phyloP scores from a whole-genome alignment of 129 eudicot species.

The Pulicaria dysenterica region DNA sequence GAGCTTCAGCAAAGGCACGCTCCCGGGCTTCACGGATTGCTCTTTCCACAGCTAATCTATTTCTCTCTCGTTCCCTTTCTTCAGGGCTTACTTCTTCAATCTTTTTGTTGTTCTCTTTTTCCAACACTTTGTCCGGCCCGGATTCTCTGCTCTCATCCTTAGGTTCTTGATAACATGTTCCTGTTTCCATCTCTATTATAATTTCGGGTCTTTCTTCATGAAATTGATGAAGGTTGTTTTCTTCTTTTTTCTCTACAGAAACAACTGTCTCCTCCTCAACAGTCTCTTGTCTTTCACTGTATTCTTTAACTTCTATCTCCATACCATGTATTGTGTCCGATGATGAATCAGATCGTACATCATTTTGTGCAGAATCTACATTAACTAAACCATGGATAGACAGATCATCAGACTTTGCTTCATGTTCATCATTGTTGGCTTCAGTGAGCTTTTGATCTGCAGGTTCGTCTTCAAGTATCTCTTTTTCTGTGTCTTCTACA shows the following conservation, averaged over 20 bases:
- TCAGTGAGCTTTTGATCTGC: constrained; percentile 34
- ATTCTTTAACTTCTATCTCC: constrained; percentile 40
- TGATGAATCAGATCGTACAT: constrained; percentile 40
- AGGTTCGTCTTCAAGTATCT: constrained; percentile 25
- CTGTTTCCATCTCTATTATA: constrained; percentile 35
- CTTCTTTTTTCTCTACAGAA: constrained; percentile 31
- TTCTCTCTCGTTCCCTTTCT: constrained; percentile 70
- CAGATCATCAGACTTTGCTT: constrained; percentile 29
- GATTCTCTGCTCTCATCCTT: constrained; percentile 41
- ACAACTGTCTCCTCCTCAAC: constrained; percentile 24
- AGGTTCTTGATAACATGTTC: constrained; percentile 31
- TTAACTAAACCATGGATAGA: constrained; percentile 28
- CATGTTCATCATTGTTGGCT: constrained; percentile 28
- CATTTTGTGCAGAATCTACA: constrained; percentile 36
- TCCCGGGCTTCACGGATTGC: constrained; percentile 97
- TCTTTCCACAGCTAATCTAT: constrained; percentile 77
- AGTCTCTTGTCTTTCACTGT: constrained; percentile 35
- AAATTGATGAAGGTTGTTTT: constrained; percentile 27
- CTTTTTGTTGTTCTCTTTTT: constrained; percentile 33
- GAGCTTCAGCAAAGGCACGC: constrained; percentile 79
- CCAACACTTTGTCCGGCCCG: constrained; percentile 33
- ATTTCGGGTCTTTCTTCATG: constrained; percentile 31
- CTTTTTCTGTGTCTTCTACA: constrained; percentile 39
- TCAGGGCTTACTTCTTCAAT: constrained; percentile 46
- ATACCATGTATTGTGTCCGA: constrained; percentile 39